These are phyloP conservation scores for Sicyos baderoa DNA, from an alignment of 306 rosid genomes.

Conservation along the genomic window DNA sequence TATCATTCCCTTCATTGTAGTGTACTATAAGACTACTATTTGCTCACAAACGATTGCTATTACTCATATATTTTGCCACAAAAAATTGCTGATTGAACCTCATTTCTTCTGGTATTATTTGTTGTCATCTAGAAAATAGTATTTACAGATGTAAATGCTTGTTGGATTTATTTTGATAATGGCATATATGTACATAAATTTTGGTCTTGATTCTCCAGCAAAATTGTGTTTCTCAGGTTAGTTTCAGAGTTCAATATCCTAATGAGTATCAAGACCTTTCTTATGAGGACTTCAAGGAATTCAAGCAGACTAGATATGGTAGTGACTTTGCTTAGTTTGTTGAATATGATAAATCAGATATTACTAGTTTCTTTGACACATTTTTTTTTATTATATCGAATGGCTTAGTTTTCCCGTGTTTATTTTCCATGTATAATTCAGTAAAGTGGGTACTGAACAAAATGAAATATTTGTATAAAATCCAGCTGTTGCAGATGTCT, in stretches of 20 bases:
- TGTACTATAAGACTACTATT: background rate
- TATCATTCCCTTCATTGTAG: slow-evolving; percentile 6
- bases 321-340: slow-evolving; percentile 31
- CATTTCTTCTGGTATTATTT: background rate
- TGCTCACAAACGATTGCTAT: background rate
- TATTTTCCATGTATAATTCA: background rate
- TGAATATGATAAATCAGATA: background rate
- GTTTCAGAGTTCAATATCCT: slow-evolving; percentile 93
- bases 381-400: background rate
- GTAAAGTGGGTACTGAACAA: slow-evolving; percentile 7
- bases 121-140: background rate
- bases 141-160: background rate
- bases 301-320: slow-evolving; percentile 98
- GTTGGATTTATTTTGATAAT: background rate
- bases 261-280: slow-evolving; percentile 88
- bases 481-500: slow-evolving; percentile 96
- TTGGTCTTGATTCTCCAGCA: background rate
- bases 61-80: background rate
- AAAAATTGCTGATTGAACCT: background rate
- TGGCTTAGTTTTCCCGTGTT: slow-evolving; percentile 4
- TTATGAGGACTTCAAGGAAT: slow-evolving; percentile 87
- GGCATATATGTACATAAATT: background rate
- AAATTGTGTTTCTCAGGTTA: slow-evolving; percentile 50
- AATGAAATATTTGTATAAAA: slow-evolving; percentile 23
- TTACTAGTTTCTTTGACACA: background rate